Evolutionary conservation across 2,329 filamentous ascomycete species (phyloP).

Genomic region (Trichoderma brevicompactum): DNA sequence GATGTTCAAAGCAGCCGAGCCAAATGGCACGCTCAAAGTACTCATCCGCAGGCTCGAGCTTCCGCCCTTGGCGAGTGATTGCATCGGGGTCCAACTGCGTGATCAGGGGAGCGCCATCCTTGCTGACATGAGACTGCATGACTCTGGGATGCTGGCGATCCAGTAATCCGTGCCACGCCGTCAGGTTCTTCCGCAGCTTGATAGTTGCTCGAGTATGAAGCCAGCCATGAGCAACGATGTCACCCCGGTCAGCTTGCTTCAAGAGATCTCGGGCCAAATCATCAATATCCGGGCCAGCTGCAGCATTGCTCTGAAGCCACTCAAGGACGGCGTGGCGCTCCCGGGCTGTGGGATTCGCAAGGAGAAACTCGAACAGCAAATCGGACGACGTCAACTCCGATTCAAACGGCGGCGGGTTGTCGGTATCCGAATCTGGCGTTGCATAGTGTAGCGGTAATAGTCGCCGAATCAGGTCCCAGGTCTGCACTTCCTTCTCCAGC

Average conservation of each 20-base stretch:
- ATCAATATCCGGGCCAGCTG: slow-evolving; percentile 72
- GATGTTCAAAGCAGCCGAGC: slow-evolving; percentile 91
- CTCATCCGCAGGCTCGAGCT: slow-evolving; percentile 79
- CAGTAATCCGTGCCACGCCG: slow-evolving; percentile 67
- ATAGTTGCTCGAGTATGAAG: slow-evolving; percentile 88
- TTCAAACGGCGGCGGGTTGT: slow-evolving; percentile 42
- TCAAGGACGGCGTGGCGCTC: slow-evolving; percentile 81
- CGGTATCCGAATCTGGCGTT: slow-evolving; percentile 30
- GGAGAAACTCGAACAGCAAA: slow-evolving; percentile 72
- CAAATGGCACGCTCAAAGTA: slow-evolving; percentile 90
- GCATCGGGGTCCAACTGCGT: slow-evolving; percentile 94
- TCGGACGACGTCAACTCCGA: slow-evolving; percentile 33
- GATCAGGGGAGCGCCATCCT: slow-evolving; percentile 68
- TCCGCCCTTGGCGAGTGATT: slow-evolving; percentile 74
- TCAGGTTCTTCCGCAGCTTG: slow-evolving; percentile 84
- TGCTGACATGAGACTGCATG: slow-evolving; percentile 59
- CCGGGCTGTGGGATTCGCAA: slow-evolving; percentile 71
- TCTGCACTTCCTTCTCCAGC: slow-evolving; percentile 83
- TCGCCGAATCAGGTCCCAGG: slow-evolving; percentile 83
- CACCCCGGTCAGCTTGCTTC: slow-evolving; percentile 74
- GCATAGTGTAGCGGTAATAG: slow-evolving; percentile 73
- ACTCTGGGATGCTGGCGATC: slow-evolving; percentile 65
- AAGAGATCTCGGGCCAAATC: slow-evolving; percentile 77
- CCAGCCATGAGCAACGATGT: slow-evolving; percentile 87
- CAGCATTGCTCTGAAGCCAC: slow-evolving; percentile 82